These are phyloP conservation scores for Epichloe coenophiala DNA, from an alignment of 2,329 filamentous ascomycete genomes.

Conservation along the genomic window DNA sequence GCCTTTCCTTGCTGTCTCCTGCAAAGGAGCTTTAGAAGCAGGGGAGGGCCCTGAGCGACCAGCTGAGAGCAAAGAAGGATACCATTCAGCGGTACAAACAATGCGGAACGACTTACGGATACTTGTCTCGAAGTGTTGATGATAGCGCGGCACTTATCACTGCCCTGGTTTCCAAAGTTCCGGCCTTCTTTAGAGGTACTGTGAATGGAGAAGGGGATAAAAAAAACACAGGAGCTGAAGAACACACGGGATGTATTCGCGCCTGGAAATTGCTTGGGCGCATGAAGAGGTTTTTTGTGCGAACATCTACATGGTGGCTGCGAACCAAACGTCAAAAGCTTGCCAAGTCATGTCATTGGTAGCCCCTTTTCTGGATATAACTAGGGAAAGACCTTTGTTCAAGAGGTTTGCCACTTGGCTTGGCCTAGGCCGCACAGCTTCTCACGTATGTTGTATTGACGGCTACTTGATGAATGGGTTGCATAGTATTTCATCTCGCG, in stretches of 20 bases:
- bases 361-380: too few species aligned
- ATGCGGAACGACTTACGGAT: slow-evolving; percentile 1
- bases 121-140: background rate
- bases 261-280: background rate
- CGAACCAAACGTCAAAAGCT: too few species aligned
- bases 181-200: background rate
- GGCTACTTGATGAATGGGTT: too few species aligned
- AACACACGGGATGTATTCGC: background rate
- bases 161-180: background rate
- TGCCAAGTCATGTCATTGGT: too few species aligned
- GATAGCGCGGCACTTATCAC: background rate
- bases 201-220: background rate
- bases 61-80: slow-evolving; percentile 2
- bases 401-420: too few species aligned
- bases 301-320: too few species aligned
- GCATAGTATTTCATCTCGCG: too few species aligned
- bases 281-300: background rate
- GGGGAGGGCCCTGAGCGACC: slow-evolving; percentile 1
- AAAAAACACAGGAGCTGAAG: background rate
- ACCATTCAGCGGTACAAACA: slow-evolving; percentile 4
- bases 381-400: too few species aligned
- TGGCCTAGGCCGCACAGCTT: too few species aligned
- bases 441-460: too few species aligned
- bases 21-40: slow-evolving; percentile 5
- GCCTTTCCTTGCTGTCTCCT: slow-evolving; percentile 4